Conservation (phyloP, 75 land plant genomes). For the Larix kaempferi region DNA sequence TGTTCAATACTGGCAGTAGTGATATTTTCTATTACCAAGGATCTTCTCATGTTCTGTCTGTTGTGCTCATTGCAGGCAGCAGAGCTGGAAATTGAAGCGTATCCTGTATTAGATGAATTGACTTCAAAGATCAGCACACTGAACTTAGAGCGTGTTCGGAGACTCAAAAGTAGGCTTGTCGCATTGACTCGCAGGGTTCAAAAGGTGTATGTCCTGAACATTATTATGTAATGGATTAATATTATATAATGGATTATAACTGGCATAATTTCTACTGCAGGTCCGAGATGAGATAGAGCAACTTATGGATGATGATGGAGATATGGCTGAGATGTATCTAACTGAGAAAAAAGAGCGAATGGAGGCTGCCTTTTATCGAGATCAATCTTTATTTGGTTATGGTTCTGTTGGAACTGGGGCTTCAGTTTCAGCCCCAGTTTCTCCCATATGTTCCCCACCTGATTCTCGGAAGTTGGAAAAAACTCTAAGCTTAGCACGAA, state of each 20-base stretch:
- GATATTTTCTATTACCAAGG: not conserved
- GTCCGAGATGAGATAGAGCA: slow-evolving; percentile 96
- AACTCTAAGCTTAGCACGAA: slow-evolving; percentile 62
- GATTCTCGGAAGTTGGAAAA: slow-evolving; percentile 57
- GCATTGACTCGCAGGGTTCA: slow-evolving; percentile 89
- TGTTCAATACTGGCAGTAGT: too few species aligned
- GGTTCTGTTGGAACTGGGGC: slow-evolving; percentile 42
- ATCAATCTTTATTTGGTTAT: slow-evolving; percentile 46
- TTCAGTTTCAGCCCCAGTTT: slow-evolving; percentile 93
- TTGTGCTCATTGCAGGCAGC: slow-evolving; percentile 50
- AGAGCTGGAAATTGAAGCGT: slow-evolving; percentile 93
- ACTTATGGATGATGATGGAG: slow-evolving; percentile 98
- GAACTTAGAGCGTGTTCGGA: slow-evolving; percentile 83
- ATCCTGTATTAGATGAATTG: slow-evolving; percentile 88
- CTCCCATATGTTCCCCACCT: slow-evolving; percentile 88
- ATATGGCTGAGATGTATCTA: slow-evolving; percentile 99
- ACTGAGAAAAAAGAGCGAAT: slow-evolving; percentile 70
- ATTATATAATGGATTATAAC: not conserved
- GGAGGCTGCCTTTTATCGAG: slow-evolving; percentile 50
- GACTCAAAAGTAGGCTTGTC: slow-evolving; percentile 91
- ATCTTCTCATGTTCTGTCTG: not conserved
- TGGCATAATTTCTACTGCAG: slow-evolving; percentile 29
- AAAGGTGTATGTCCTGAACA: slow-evolving; percentile 45
- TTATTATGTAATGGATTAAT: not conserved
- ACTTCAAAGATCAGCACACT: slow-evolving; percentile 90